Evolutionary conservation across 108 stramenopile species (phyloP).

Genomic region (Schizochytrium sp.): DNA sequence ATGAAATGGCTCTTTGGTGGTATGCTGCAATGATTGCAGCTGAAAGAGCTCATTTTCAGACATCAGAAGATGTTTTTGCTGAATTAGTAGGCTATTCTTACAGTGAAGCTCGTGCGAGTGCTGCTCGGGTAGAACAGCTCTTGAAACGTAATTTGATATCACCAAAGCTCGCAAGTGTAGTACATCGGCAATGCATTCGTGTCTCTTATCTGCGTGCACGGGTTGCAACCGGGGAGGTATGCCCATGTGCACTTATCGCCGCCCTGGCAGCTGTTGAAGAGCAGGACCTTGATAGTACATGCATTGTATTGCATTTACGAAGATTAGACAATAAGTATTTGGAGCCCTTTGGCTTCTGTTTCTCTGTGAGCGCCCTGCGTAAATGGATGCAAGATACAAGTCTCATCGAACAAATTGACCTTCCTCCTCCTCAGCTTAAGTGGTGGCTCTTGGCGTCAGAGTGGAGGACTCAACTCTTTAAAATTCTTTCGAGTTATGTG

Average conservation of each 20-base stretch:
- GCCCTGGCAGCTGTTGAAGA: background rate
- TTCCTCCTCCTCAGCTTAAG: conserved; percentile 16
- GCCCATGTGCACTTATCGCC: background rate
- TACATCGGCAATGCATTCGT: conserved; percentile 3
- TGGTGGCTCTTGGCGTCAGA: conserved; percentile 50
- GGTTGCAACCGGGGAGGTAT: background rate
- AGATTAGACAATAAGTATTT: no score
- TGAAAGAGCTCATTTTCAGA: background rate
- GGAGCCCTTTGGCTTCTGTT: background rate
- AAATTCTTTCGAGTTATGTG: background rate
- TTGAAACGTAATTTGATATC: background rate
- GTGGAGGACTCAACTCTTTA: background rate
- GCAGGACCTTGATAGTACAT: background rate
- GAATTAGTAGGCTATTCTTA: conserved; percentile 16
- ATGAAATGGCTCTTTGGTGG: conserved; percentile 50
- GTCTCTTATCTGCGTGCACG: background rate
- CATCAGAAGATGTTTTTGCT: conserved; percentile 15
- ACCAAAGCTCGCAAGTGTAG: background rate
- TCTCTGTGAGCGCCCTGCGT: conserved; percentile 32
- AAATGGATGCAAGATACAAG: conserved; percentile 12
- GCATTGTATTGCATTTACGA: conserved; percentile 2
- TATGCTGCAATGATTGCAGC: conserved; percentile 47
- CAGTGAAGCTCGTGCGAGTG: background rate
- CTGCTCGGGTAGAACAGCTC: background rate
- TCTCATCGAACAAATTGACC: background rate